phyloP scores from a whole-genome alignment of 345 rosid species.

The Salix caprea region DNA sequence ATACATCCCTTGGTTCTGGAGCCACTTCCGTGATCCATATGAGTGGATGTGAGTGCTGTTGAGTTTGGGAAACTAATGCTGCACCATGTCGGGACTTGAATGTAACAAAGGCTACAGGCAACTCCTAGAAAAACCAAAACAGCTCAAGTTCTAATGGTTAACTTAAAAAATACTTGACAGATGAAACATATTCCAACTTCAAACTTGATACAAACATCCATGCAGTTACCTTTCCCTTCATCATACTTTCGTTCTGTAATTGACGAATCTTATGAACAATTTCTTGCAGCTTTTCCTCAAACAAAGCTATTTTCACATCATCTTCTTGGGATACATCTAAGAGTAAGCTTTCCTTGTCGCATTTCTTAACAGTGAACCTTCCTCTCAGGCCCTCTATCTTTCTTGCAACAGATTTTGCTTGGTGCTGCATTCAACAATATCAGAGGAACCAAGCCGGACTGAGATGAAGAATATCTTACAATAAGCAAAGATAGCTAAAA shows the following conservation, averaged over 20 bases:
- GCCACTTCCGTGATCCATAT: slow-evolving; percentile 71
- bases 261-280: slow-evolving; percentile 43
- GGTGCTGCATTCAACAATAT: slow-evolving; percentile 39
- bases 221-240: slow-evolving; percentile 52
- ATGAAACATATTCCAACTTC: no score
- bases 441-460: neutral
- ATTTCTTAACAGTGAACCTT: slow-evolving; percentile 21
- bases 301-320: slow-evolving; percentile 24
- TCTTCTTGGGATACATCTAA: slow-evolving; percentile 26
- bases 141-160: neutral
- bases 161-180: neutral
- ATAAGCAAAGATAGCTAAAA: neutral
- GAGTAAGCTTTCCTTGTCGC: slow-evolving; percentile 28
- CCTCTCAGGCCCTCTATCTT: slow-evolving; percentile 44
- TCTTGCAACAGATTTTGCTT: slow-evolving; percentile 44
- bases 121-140: slow-evolving; percentile 43
- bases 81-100: slow-evolving; percentile 75
- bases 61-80: slow-evolving; percentile 71
- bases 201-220: neutral
- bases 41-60: slow-evolving; percentile 77
- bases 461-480: neutral
- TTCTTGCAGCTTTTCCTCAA: slow-evolving; percentile 65
- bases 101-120: slow-evolving; percentile 76
- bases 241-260: slow-evolving; percentile 50
- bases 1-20: slow-evolving; percentile 82